Percentiles rank a stretch among this genome's conserved stretches.
phyloP scores from a whole-genome alignment of 2,329 filamentous ascomycete genomes.

The Didymella exigua region DNA sequence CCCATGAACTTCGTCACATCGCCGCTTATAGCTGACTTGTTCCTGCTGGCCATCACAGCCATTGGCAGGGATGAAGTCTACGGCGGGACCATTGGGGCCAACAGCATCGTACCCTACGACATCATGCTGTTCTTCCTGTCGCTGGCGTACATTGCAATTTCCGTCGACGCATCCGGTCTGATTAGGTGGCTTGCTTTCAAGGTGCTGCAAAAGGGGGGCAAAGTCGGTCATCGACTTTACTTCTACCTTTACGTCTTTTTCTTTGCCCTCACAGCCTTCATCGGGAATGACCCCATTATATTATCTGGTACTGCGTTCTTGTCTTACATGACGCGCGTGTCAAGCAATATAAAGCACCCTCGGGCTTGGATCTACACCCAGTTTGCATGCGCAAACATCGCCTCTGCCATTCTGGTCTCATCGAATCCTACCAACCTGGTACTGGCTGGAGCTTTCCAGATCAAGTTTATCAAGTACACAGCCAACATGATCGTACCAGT shows the following conservation, averaged over 20 bases:
- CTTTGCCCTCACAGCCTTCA: constrained; percentile 68
- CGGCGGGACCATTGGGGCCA: constrained; percentile 69
- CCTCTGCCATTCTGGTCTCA: constrained; percentile 76
- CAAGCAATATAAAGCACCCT: constrained; percentile 72
- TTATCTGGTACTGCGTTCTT: constrained; percentile 75
- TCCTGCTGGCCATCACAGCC: constrained; percentile 70
- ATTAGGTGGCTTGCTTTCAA: constrained; percentile 74
- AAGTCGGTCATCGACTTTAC: constrained; percentile 70
- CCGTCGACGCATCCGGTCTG: constrained; percentile 75
- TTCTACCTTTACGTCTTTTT: constrained; percentile 77
- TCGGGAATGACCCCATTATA: constrained; percentile 78
- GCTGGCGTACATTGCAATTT: constrained; percentile 76
- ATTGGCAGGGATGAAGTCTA: constrained; percentile 70
- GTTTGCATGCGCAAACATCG: constrained; percentile 74
- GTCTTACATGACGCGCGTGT: constrained; percentile 77
- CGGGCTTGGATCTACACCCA: constrained; percentile 76
- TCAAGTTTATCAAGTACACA: constrained; percentile 75
- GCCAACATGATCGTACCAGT: constrained; percentile 80
- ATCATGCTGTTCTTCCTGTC: constrained; percentile 79
- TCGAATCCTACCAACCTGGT: constrained; percentile 80
- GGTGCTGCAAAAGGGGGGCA: constrained; percentile 70
- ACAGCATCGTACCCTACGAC: constrained; percentile 71
- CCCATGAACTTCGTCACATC: constrained; percentile 75
- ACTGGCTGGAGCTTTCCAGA: constrained; percentile 71
- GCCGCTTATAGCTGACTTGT: constrained; percentile 72